Base-by-base conservation (phyloP, 768 basidiomycete genomes). In the Udeniomyces megalosporus region DNA sequence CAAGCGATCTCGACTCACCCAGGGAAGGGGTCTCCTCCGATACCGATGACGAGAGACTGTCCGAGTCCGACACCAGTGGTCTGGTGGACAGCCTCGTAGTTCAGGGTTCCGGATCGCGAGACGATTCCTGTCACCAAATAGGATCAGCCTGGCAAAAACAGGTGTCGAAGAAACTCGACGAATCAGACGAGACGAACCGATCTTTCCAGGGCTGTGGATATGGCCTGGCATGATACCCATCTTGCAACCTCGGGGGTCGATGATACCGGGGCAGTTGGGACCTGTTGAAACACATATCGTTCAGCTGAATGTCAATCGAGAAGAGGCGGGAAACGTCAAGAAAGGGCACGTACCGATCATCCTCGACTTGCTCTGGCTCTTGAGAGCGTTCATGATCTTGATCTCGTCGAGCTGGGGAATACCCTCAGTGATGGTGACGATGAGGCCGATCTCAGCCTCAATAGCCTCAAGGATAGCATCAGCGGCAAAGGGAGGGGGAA, bases 391-490 rank as follows among this genome's bases (percentile, higher is more conserved):
- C 78, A 86, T 83, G 65, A 99, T 88, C 74, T 80, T 82, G 73
- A 99, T 90, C 78, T 99, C 93, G 72, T 99, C 95, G 10, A 84
- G 79, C 72, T 99, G 95, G 17, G 95, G 95, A 69, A 99, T 99
- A 46, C 95, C 95, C 75, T 99, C 95, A 14, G 95, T 99, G 69
- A 99, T 87, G 73, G 91, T 92, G 51, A 99, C 95, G 77, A 99
- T 99, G 64, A 99, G 77, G 20, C 85, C 83, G 78, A 99, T 92
- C 75, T 99, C 95, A 69, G 88, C 88, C 74, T 97, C 95, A 69
- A 99, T 96, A 38, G 95, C 95, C 75, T 99, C 95, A 60, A 99
- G 84, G 73, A 99, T 96, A 46, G 95, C 95, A 67, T 93, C 92
- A 31, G 89, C 95, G 22, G 93, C 93, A 54, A 80, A 79, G 4